Evolutionary conservation across 2,329 filamentous ascomycete genomes (phyloP).

Genomic region (Neonectria coccinea): DNA sequence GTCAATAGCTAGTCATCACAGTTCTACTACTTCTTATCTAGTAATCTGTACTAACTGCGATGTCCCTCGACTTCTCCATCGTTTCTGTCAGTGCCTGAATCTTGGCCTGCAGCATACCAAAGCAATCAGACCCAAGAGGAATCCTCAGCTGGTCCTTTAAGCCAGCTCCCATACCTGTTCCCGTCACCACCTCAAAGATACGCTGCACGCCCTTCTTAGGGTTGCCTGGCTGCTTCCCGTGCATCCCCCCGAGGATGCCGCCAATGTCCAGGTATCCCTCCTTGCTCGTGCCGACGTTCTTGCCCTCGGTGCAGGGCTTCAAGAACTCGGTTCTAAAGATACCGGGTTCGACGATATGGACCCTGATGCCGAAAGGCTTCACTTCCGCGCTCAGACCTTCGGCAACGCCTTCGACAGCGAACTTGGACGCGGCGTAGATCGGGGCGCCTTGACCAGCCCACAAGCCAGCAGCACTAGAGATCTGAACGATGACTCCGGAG

Average conservation of each 20-base stretch:
- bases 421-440: conserved; percentile 56
- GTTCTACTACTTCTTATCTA: background rate
- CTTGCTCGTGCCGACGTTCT: background rate
- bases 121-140: conserved; percentile 6
- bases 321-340: conserved; percentile 61
- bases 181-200: conserved; percentile 20
- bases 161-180: conserved; percentile 1
- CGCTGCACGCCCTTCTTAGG: conserved; percentile 9
- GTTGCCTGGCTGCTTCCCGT: conserved; percentile 16
- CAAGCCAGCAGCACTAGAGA: conserved; percentile 57
- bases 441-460: conserved; percentile 48
- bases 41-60: background rate
- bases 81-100: background rate
- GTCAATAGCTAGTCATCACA: no score
- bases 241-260: background rate
- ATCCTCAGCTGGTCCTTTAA: conserved; percentile 4
- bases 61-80: background rate
- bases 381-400: conserved; percentile 56
- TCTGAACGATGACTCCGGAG: conserved; percentile 54
- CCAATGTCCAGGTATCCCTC: conserved; percentile 12
- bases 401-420: conserved; percentile 55
- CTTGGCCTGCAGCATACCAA: conserved; percentile 5
- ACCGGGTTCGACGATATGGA: conserved; percentile 57
- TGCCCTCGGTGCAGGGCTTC: conserved; percentile 11
- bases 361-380: conserved; percentile 54